phyloP scores from a whole-genome alignment of 2,329 filamentous ascomycete genomes.

The Fusarium tricinctum region DNA sequence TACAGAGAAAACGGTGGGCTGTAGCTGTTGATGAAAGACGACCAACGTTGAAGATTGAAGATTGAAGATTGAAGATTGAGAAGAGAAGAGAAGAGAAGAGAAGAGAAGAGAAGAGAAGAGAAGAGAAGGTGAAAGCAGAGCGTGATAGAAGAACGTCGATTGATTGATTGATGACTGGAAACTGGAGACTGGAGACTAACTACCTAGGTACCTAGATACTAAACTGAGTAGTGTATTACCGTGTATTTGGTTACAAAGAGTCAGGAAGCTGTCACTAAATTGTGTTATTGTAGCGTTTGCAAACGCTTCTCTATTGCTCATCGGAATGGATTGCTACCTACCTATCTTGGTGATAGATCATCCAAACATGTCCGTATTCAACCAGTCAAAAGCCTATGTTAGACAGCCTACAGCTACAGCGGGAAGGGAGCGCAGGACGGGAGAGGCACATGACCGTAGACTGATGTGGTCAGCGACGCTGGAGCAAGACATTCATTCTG shows the following conservation, averaged over 20 bases:
- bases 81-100: not conserved
- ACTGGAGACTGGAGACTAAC: slow-evolving; percentile 3
- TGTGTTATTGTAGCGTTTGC: no score
- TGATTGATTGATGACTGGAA: no score
- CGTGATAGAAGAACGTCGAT: not conserved
- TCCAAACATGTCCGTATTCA: no score
- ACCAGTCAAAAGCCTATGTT: no score
- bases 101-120: not conserved
- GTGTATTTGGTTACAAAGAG: no score
- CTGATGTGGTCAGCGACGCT: slow-evolving; percentile 30
- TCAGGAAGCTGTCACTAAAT: no score
- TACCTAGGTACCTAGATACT: no score
- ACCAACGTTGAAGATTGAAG: not conserved
- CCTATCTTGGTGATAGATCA: no score
- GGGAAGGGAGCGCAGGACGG: slow-evolving; percentile 21
- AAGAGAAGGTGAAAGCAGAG: slow-evolving; percentile 4
- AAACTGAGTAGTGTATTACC: not conserved
- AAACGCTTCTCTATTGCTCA: no score
- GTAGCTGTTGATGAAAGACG: no score
- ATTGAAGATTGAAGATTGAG: slow-evolving; percentile 1
- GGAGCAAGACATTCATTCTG: slow-evolving; percentile 21
- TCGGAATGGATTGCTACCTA: no score
- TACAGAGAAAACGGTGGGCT: not conserved
- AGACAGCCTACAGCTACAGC: not conserved
- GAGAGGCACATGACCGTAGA: slow-evolving; percentile 36